Evolutionary conservation across 768 basidiomycete genomes (phyloP).

Genomic region (Lactarius pseudohatsudake): DNA sequence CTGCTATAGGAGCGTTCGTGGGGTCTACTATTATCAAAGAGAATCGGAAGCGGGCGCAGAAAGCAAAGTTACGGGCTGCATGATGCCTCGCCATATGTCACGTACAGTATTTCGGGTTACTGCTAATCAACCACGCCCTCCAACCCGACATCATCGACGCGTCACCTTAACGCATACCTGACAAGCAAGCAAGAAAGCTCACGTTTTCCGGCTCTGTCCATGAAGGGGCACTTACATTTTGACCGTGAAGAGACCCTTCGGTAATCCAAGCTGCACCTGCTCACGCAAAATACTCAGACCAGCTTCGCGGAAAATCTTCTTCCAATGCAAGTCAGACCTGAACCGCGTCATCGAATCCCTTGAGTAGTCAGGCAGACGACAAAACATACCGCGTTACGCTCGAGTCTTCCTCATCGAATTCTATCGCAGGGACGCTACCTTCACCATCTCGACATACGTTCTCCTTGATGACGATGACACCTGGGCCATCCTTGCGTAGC

Average conservation of each 20-base stretch:
- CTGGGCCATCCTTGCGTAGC: slow-evolving; percentile 48
- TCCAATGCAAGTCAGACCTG: slow-evolving; percentile 86
- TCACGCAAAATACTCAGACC: slow-evolving; percentile 72
- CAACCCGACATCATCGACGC: neutral
- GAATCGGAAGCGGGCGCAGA: slow-evolving; percentile 64
- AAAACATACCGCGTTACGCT: slow-evolving; percentile 75
- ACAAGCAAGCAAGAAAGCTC: neutral
- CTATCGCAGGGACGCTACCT: slow-evolving; percentile 48
- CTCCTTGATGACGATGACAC: slow-evolving; percentile 88
- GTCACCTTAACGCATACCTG: slow-evolving; percentile 61
- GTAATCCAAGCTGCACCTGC: slow-evolving; percentile 80
- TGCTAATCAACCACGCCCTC: neutral
- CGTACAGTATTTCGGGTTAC: slow-evolving; percentile 6
- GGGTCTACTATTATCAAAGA: slow-evolving; percentile 74
- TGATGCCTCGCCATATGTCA: slow-evolving; percentile 32
- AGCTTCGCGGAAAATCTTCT: slow-evolving; percentile 67
- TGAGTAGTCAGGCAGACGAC: neutral
- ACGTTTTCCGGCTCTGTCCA: neutral
- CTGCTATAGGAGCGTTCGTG: slow-evolving; percentile 80
- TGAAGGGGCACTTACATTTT: slow-evolving; percentile 63
- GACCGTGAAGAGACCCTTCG: slow-evolving; percentile 75
- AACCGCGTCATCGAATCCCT: slow-evolving; percentile 15
- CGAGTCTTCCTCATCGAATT: slow-evolving; percentile 86
- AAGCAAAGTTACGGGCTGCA: slow-evolving; percentile 60
- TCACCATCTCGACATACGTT: slow-evolving; percentile 69